Evolutionary conservation across 805 yeast genomes (phyloP).

Genomic region (Isabelozyma pseudorhagii): DNA sequence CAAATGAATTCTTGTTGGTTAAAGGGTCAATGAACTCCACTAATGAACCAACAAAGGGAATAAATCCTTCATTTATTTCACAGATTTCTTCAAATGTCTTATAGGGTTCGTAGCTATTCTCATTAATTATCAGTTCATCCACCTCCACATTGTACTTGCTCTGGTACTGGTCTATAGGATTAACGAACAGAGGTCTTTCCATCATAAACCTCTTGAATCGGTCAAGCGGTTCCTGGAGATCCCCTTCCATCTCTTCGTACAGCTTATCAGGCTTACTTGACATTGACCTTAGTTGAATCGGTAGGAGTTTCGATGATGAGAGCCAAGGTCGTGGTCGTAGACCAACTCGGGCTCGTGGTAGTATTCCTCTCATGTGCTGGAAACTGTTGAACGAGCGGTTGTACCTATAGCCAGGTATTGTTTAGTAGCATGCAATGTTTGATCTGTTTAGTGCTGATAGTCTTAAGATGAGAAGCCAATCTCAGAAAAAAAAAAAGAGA

Average conservation of each 20-base stretch:
- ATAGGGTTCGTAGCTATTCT: background rate
- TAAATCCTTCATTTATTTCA: background rate
- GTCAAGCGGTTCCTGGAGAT: too few species aligned
- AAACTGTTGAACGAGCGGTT: background rate
- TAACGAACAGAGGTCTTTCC: background rate
- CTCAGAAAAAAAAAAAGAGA: background rate
- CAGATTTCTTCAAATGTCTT: background rate
- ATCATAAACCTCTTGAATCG: background rate
- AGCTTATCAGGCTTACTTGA: too few species aligned
- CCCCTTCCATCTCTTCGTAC: too few species aligned
- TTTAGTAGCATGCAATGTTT: background rate
- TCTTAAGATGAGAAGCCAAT: background rate
- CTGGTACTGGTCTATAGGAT: background rate
- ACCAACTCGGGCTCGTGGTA: background rate
- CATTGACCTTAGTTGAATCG: too few species aligned
- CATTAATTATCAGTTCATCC: background rate
- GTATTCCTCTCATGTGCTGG: background rate
- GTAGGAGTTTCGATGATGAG: too few species aligned
- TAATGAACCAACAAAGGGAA: slow-evolving; percentile 28
- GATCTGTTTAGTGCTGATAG: background rate
- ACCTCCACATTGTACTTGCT: background rate
- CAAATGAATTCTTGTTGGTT: slow-evolving; percentile 18
- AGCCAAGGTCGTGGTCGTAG: too few species aligned
- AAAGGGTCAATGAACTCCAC: slow-evolving; percentile 28
- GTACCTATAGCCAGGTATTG: background rate